Evolutionary conservation across 768 basidiomycete species (phyloP), one percentile per base, ranked within the genome.

Genomic region (Vishniacozyma victoriae): DNA sequence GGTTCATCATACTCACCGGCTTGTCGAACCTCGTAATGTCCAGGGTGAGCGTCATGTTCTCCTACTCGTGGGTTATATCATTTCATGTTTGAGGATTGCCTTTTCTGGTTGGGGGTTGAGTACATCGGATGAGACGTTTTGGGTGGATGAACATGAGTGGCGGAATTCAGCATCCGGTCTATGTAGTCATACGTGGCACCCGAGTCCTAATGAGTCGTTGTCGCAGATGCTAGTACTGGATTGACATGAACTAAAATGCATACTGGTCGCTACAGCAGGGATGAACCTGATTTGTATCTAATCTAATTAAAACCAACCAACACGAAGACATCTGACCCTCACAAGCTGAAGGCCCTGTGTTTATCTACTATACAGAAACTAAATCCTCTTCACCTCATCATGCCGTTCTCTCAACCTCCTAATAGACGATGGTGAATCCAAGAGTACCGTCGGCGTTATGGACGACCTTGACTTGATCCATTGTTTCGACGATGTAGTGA

Each of bases 401-500:
- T n/a, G n/a, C n/a, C n/a, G n/a, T 27, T 44, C 16, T 23, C n/a
- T 15, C 18, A n/a, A 23, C 14, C 3, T 1, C 33, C 41, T 57
- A 57, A 18, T 62, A 25, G 18, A 26, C 26, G 16, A 62, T 40
- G 41, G 53, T 58, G 44, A 62, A 62, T 16, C 39, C n/a, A 7
- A 62, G 43, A 27, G 52, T 43, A 40, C 60, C 60, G 33, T 45
- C 44, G 4, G 31, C 43, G 3, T 27, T 9, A n/a, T 48, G 50
- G 12, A 37, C 45, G 16, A 57, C 53, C 26, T 54, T 46, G 46
- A 62, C 49, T 35, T 62, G 60, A 12, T 58, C 53, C 60, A 62
- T 58, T 37, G 55, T 58, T 26, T 62, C 60, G 27, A 62, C 60
- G 16, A 62, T 41, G 26, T 46, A 62, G 42, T 62, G 60, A 15